phyloP scores from a whole-genome alignment of 371 early-diverging fungal genomes.

The Choanephora cucurbitarum region DNA sequence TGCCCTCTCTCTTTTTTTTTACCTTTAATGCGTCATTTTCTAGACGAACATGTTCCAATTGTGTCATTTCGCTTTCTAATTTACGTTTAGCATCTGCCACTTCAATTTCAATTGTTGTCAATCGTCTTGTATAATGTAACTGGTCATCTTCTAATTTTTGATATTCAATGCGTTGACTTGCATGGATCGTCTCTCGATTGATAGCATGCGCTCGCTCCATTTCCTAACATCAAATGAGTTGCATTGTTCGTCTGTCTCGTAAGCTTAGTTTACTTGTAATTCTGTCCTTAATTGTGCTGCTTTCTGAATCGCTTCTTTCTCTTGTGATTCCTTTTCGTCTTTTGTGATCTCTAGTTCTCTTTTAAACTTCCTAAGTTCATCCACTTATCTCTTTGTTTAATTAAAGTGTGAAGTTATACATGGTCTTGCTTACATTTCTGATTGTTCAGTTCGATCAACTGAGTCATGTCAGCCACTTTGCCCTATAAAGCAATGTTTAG shows the following conservation, averaged over 20 bases:
- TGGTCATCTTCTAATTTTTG: slow-evolving; percentile 39
- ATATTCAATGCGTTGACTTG: slow-evolving; percentile 34
- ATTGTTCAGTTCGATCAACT: slow-evolving; percentile 24
- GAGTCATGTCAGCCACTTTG: slow-evolving; percentile 38
- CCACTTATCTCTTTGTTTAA: slow-evolving; percentile 18
- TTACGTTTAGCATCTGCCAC: slow-evolving; percentile 19
- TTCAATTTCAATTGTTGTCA: slow-evolving; percentile 31
- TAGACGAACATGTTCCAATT: slow-evolving; percentile 13
- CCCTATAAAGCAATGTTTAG: no score
- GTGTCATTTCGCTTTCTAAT: slow-evolving; percentile 8
- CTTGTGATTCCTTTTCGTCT: slow-evolving; percentile 34
- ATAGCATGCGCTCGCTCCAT: slow-evolving; percentile 25
- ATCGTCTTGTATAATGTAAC: slow-evolving; percentile 28
- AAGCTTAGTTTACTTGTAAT: slow-evolving; percentile 20
- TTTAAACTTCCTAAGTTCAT: slow-evolving; percentile 23
- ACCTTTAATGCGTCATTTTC: slow-evolving; percentile 17
- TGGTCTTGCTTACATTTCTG: slow-evolving; percentile 25
- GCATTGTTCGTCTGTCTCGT: slow-evolving; percentile 30
- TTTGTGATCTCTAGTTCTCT: slow-evolving; percentile 29
- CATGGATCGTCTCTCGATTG: slow-evolving; percentile 30
- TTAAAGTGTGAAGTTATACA: no score
- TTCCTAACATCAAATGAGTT: slow-evolving; percentile 18
- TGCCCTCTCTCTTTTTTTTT: background rate
- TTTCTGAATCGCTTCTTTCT: slow-evolving; percentile 29
- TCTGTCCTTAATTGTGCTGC: slow-evolving; percentile 29